Conservation (phyloP, 1,284 basidiomycete species). For the Ustilago cynodontis region DNA sequence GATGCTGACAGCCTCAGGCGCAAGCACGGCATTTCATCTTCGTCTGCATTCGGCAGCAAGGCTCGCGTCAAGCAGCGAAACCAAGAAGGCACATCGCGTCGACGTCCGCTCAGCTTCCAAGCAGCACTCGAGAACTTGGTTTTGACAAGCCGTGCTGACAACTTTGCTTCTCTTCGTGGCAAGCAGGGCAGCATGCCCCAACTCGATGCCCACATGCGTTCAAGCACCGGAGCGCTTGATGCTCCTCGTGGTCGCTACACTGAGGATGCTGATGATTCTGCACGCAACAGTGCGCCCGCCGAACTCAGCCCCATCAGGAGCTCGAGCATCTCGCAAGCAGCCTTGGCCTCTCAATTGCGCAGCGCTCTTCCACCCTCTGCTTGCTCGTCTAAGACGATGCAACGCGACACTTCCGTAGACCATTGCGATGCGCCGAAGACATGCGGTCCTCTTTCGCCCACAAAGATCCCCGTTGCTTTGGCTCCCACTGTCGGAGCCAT, state of each 20-base stretch:
- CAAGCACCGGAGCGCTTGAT: slow-evolving; percentile 47
- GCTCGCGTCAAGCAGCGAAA: slow-evolving; percentile 62
- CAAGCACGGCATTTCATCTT: slow-evolving; percentile 57
- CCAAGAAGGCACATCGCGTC: slow-evolving; percentile 40
- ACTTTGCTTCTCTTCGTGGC: slow-evolving; percentile 44
- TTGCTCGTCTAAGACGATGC: slow-evolving; percentile 6
- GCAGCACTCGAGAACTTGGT: slow-evolving; percentile 56
- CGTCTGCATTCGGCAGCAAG: slow-evolving; percentile 61
- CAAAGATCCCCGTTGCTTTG: slow-evolving; percentile 45
- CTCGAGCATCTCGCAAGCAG: slow-evolving; percentile 40
- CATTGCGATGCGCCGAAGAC: slow-evolving; percentile 48
- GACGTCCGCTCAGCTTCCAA: slow-evolving; percentile 62
- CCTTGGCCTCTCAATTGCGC: slow-evolving; percentile 34
- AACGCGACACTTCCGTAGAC: neutral
- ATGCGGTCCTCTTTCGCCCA: slow-evolving; percentile 41
- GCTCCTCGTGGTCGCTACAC: slow-evolving; percentile 25
- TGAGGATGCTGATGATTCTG: slow-evolving; percentile 13
- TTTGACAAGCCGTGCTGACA: slow-evolving; percentile 41
- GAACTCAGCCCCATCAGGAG: slow-evolving; percentile 43
- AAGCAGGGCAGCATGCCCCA: slow-evolving; percentile 45
- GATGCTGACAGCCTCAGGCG: slow-evolving; percentile 32
- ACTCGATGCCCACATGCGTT: slow-evolving; percentile 34
- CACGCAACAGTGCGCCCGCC: slow-evolving; percentile 45
- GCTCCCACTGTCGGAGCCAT: slow-evolving; percentile 46
- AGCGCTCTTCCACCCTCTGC: slow-evolving; percentile 25